Evolutionary conservation across 2,329 filamentous ascomycete genomes (phyloP), one percentile per base, ranked within the genome.

Genomic region (Hymenoscyphus infarciens): DNA sequence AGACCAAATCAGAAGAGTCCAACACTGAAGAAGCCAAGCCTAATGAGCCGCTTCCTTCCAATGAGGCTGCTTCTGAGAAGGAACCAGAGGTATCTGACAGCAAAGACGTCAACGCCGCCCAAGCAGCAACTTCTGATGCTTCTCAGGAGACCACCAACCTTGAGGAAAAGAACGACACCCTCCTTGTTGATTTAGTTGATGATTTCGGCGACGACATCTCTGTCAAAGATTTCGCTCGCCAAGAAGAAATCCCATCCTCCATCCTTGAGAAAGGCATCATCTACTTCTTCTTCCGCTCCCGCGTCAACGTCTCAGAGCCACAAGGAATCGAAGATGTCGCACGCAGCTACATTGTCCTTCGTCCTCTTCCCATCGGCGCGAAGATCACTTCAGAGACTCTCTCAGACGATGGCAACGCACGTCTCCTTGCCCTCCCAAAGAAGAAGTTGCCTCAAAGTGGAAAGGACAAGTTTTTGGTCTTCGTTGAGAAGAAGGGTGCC

Each of bases 211-310:
- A 64, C n/a, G 53, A 63, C 0, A 65, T 65, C 55, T 66, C 72
- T 22, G 63, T 75, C 6, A 68, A 77, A 25, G 71, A 75, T 6
- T 67, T 73, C 13, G 72, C 71, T n/a, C 76, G 76, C 38, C 63
- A 74, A 3, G 71, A 69, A 16, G 61, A 61, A 1, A 72, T 79
- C 1, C 77, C 80, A 0, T 79, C 82, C 0, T 82, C 70, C 57
- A 86, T 96, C 27, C 81, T 96, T 2, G 92, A 97, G 72, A 96
- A 95, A 71, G 92, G 92, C 3, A 83, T 95, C 69, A 87, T 97
- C 68, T 96, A 96, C 80, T 96, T 96, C 81, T 96, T 96, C 79
- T 88, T 89, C 70, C 87, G 92, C 19, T 86, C 87, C 7, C 87
- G 91, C 13, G 90, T 97, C 42, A 85, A 86, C 58, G 82, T 90